Base-by-base conservation (phyloP, 1,139 yeast genomes). In the Pneumocystis oryctolagi region DNA sequence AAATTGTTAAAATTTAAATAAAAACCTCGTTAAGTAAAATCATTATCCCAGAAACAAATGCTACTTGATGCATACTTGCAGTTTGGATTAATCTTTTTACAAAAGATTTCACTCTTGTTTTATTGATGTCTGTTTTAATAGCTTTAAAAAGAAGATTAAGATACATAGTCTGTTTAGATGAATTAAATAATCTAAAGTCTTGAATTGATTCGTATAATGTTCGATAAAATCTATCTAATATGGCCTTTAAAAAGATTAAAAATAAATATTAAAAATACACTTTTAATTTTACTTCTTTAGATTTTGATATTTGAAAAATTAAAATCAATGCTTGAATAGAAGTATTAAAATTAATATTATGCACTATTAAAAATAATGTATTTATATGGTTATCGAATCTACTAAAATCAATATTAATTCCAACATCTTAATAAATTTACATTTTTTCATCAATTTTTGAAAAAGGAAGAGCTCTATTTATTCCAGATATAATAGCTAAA, bases 401-500 rank as follows among this genome's bases (percentile, higher is more conserved):
- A 57, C 25, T 9, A 25, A 39, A 30, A 9, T 57, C 12, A 39
- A 20, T 57, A 57, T 20, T 12, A 18, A 25, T 57, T 12, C 12
- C 12, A 57, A 9, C 12, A 14, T 3, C 20, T 20, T 12, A 25
- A 25, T 18, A 12, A 30, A 57, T 57, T 47, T 57, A 57, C 8
- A 83, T 81, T 28, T 83, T 84, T 62, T 83, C 79, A 8, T 95
- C 87, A 64, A 94, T 78, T 66, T 82, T 80, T 1, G 96, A 84
- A 72, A 88, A 92, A 64, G 98, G 97, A 79, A 88, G 90, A 0
- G 98, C 94, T 76, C 99, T 86, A 73, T 94, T 94, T 66, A 92
- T 82, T 68, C 99, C 99, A 1, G 98, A 89, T 67, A 92, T 81
- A 65, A 94, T 81, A 28, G 96, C 97, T 42, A 96, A 85, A 69